Evolutionary conservation across 2,329 filamentous ascomycete species (phyloP), one percentile per base, ranked within the genome.

Genomic region (Fusarium sp.): DNA sequence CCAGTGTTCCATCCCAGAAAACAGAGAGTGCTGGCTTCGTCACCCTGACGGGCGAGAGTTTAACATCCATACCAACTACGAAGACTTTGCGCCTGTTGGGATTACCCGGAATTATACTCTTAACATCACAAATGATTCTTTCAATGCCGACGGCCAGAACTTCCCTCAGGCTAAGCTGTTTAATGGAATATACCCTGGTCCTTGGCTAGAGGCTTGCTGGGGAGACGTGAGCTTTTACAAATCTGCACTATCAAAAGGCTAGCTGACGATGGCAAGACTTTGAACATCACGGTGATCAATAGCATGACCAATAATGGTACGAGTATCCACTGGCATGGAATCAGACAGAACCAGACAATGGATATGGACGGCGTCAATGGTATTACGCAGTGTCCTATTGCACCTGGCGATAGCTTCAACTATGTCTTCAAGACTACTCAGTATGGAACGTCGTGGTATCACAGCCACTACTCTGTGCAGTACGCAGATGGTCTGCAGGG

Each of bases 11-110:
- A 73, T 61, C 1, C n/a, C 70, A 0, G 59, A 72, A 4, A 67
- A 76, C 15, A 55, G 73, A 48, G 60, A 58, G 10, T 76, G 75
- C 25, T 76, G 75, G 75, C 73, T 76, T 4, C 45, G 61, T 32
- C 68, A 73, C 19, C 27, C 46, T 7, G 50, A 71, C 7, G 72
- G 66, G 4, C 22, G 58, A 3, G 54, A 73, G 50, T 75, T 67
- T 45, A 70, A 75, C 20, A 75, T 76, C 7, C 53, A 66, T 14
- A 76, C 74, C 1, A 51, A 76, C 8, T 76, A 76, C 25, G 75
- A 76, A 35, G 54, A 69, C 3, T 46, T 53, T 43, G 53, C 65
- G 5, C 74, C 74, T 0, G 10, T 54, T 1, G 74, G 74, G 0
- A 65, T 75, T 2, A 54, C 60, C 9, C 63, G 74, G 13, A 23